Conservation (phyloP, 2,329 filamentous ascomycete species). For the Neonectria neomacrospora region DNA sequence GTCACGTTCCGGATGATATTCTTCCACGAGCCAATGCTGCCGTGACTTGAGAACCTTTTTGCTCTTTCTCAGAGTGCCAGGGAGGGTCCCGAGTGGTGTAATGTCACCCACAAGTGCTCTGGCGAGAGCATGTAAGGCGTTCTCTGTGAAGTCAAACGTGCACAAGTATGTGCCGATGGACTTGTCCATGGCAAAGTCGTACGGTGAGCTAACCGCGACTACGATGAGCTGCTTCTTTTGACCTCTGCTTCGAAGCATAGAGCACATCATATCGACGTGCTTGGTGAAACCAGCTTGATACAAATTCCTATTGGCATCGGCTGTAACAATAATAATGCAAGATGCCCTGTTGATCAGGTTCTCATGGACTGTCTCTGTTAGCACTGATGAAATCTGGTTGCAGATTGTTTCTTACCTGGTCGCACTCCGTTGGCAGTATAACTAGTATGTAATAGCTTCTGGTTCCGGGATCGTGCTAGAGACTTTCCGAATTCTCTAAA, state of each 20-base stretch:
- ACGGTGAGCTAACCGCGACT: slow-evolving; percentile 92
- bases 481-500: slow-evolving; percentile 90
- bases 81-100: slow-evolving; percentile 67
- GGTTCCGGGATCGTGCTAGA: slow-evolving; percentile 85
- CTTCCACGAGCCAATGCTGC: slow-evolving; percentile 94
- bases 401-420: slow-evolving; percentile 61
- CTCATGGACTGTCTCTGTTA: slow-evolving; percentile 74
- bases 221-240: slow-evolving; percentile 92
- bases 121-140: slow-evolving; percentile 85
- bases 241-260: slow-evolving; percentile 78
- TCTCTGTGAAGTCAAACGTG: slow-evolving; percentile 96
- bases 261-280: slow-evolving; percentile 95
- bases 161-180: slow-evolving; percentile 92
- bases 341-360: slow-evolving; percentile 89
- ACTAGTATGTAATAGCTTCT: slow-evolving; percentile 90
- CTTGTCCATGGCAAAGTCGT: slow-evolving; percentile 94
- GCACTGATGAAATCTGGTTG: background rate
- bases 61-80: slow-evolving; percentile 84
- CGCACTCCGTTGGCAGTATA: slow-evolving; percentile 94
- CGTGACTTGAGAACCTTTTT: slow-evolving; percentile 89
- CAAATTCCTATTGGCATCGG: slow-evolving; percentile 91
- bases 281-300: slow-evolving; percentile 97
- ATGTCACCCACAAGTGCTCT: slow-evolving; percentile 85
- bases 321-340: slow-evolving; percentile 89
- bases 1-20: slow-evolving; percentile 84